These are phyloP conservation scores for Pseudopithomyces chartarum DNA, from an alignment of 2,329 filamentous ascomycete genomes.

Conservation along the genomic window DNA sequence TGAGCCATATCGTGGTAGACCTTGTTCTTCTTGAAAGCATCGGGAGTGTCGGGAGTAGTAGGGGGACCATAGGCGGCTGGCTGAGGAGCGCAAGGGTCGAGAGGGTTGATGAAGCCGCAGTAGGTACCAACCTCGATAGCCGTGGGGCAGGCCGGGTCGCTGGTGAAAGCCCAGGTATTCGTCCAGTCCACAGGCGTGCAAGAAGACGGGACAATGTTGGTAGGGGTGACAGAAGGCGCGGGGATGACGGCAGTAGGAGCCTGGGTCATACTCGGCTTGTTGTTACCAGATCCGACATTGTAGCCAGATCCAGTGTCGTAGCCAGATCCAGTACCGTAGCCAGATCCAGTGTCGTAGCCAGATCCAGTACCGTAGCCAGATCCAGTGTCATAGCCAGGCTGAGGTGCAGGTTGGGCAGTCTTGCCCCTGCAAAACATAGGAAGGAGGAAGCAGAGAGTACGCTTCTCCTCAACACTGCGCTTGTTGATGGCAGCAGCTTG, in stretches of 20 bases:
- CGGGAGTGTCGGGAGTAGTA: conserved; percentile 26
- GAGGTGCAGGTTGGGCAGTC: not conserved
- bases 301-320: too few species aligned
- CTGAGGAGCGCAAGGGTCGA: conserved; percentile 32
- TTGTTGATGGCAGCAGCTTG: conserved; percentile 11
- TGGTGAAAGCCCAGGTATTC: conserved; percentile 30
- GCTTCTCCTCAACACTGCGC: conserved; percentile 15
- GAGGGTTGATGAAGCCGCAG: conserved; percentile 34
- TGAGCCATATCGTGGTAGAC: conserved; percentile 29
- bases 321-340: too few species aligned
- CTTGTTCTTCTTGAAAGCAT: conserved; percentile 28
- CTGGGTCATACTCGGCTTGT: conserved; percentile 5
- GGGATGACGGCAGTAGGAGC: conserved; percentile 4
- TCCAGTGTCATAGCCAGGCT: too few species aligned
- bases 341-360: not conserved
- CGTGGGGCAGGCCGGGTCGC: conserved; percentile 25
- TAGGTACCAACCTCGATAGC: conserved; percentile 29
- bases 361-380: too few species aligned
- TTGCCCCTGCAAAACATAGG: not conserved
- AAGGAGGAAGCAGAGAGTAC: conserved; percentile 9
- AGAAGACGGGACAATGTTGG: conserved; percentile 23
- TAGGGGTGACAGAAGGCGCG: conserved; percentile 18
- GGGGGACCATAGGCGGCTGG: conserved; percentile 26
- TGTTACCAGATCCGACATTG: not conserved
- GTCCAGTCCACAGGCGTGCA: conserved; percentile 27